Evolutionary conservation across 2,329 filamentous ascomycete genomes (phyloP).

Genomic region (Colletotrichum spinosum): DNA sequence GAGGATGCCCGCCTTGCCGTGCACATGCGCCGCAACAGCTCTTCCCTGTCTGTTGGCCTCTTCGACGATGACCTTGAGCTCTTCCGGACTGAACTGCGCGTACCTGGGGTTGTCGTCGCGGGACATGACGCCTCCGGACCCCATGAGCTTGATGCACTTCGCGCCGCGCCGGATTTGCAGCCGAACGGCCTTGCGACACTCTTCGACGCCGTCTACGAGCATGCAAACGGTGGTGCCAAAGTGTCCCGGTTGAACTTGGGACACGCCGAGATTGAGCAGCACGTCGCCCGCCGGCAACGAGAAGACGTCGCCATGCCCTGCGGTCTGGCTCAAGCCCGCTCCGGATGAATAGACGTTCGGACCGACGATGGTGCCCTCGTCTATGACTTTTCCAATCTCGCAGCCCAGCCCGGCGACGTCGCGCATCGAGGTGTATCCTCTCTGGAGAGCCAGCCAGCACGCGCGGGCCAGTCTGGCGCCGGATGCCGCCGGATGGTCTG

Average conservation of each 20-base stretch:
- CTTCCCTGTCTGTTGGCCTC: constrained; percentile 54
- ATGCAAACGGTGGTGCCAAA: constrained; percentile 44
- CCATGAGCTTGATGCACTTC: constrained; percentile 60
- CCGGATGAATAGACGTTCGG: constrained; percentile 62
- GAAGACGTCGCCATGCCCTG: constrained; percentile 60
- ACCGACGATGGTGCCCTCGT: constrained; percentile 54
- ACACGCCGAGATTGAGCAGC: constrained; percentile 49
- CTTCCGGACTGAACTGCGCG: constrained; percentile 56
- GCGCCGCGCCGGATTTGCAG: constrained; percentile 58
- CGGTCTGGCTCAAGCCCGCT: constrained; percentile 58
- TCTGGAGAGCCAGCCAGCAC: constrained; percentile 53
- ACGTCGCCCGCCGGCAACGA: constrained; percentile 50
- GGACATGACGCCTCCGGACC: constrained; percentile 55
- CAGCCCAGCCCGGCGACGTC: constrained; percentile 52
- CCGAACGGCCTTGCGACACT: constrained; percentile 56
- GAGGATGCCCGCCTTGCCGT: constrained; percentile 60
- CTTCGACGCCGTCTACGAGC: constrained; percentile 59
- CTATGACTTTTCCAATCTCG: constrained; percentile 34
- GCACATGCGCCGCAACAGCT: constrained; percentile 56
- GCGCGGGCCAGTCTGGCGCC: constrained; percentile 56
- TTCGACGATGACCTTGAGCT: constrained; percentile 55
- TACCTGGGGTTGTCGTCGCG: constrained; percentile 54
- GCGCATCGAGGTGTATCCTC: constrained; percentile 63
- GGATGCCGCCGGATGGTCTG: constrained; percentile 45
- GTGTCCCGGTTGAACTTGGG: constrained; percentile 45